Base-by-base conservation (phyloP, 257 asterid species). In the Nicotiana sylvestris region DNA sequence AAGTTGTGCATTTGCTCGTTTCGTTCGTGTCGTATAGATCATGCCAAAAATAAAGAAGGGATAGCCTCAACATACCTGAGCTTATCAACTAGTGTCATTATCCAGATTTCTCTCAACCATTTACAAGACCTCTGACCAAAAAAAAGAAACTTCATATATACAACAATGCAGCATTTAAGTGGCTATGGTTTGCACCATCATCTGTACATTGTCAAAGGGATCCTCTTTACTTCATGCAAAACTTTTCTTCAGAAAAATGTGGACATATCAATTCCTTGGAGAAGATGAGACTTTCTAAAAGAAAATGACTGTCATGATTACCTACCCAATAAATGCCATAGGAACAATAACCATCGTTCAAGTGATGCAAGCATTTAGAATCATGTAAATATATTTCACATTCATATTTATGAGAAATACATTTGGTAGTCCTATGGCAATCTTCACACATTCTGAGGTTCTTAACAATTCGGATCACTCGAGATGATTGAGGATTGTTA, bases 321-420 rank as follows among this genome's bases (percentile, higher is more conserved):
- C 65, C 7, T 43, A 62, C 37, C 88, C 98, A 95, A 86, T 93
- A 95, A 57, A 90, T 91, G 30, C 91, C 91, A 86, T 98, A 95
- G 76, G 98, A 93, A 87, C 98, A 93, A n/a, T 65, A 81, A 49
- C 98, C 97, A n/a, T 89, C 64, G 69, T 88, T 88, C 84, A 95
- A 91, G 91, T 89, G 97, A 87, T 95, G 98, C 58, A 95, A 87
- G 88, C 95, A 93, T 83, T 86, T 89, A 27, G 96, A 82, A 76
- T 95, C 98, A 27, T 82, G 81, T 32, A 93, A 17, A 57, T 89
- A 91, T 88, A 95, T 89, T 80, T 90, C 93, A 81, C 92, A 82
- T 9, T 82, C 82, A 53, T 84, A 86, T 49, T 67, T 85, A 65
- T 80, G 83, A 18, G 97, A 92, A 16, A 90, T 83, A 88, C 82